These are phyloP conservation scores for Pichia eremophila DNA, from an alignment of 805 yeast genomes.

Conservation along the genomic window DNA sequence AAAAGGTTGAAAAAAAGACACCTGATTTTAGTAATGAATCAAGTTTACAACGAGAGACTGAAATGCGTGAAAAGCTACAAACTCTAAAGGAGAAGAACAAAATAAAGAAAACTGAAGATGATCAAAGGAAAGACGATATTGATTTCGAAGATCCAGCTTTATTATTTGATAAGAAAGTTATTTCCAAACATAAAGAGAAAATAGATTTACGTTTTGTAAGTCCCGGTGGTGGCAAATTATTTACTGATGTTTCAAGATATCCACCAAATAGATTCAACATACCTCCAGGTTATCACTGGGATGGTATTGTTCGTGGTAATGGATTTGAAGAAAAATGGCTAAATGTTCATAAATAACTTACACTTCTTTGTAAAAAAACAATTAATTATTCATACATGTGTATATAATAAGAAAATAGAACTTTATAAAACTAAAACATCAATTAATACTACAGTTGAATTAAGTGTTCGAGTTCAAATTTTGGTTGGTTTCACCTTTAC, in stretches of 20 bases:
- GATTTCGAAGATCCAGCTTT: conserved; percentile 58
- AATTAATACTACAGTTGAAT: no score
- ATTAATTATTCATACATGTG: no score
- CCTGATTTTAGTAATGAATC: conserved; percentile 15
- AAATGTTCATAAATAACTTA: conserved; percentile 10
- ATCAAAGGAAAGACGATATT: conserved; percentile 27
- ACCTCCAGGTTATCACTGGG: conserved; percentile 80
- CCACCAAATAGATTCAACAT: conserved; percentile 70
- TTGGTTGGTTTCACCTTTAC: not conserved
- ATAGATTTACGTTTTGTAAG: conserved; percentile 16
- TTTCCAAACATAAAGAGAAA: conserved; percentile 11
- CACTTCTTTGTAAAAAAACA: no score
- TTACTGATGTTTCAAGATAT: conserved; percentile 33
- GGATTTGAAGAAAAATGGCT: conserved; percentile 72
- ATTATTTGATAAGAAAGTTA: conserved; percentile 29
- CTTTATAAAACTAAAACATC: no score
- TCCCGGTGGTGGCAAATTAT: conserved; percentile 44
- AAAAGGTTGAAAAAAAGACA: conserved; percentile 27
- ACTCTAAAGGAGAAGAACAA: conserved; percentile 16
- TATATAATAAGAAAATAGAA: no score
- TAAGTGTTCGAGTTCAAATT: no score
- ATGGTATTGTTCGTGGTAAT: conserved; percentile 81
- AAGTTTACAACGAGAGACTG: conserved; percentile 29
- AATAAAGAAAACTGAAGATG: conserved; percentile 29
- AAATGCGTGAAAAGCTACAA: conserved; percentile 24